Evolutionary conservation across 176 grass and related monocot genomes (phyloP).

Genomic region (Chloris gayana): DNA sequence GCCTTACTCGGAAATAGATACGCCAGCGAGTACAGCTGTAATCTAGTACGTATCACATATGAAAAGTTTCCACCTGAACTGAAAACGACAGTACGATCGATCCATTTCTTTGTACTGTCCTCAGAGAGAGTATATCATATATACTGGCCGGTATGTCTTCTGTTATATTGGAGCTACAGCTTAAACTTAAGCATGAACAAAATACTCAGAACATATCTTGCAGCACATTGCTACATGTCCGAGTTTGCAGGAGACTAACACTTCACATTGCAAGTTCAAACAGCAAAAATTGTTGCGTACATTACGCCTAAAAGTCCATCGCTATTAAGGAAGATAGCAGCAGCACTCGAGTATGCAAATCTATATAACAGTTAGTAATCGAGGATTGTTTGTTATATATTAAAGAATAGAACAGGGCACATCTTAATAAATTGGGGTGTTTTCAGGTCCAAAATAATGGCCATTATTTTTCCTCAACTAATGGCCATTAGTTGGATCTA

Average conservation of each 20-base stretch:
- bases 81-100: neutral
- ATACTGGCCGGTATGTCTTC: too few species aligned
- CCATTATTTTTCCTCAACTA: too few species aligned
- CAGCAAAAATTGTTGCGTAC: neutral
- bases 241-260: neutral
- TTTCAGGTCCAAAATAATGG: too few species aligned
- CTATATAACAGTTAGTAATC: neutral
- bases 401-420: neutral
- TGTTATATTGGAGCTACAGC: neutral
- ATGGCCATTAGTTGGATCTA: too few species aligned
- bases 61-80: conserved; percentile 15
- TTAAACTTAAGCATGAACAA: neutral
- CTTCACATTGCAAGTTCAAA: neutral
- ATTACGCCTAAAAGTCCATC: neutral
- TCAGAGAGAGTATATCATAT: too few species aligned
- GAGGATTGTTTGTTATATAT: neutral
- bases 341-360: neutral
- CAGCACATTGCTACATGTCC: too few species aligned
- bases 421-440: neutral
- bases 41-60: neutral
- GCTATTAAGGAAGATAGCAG: too few species aligned
- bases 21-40: conserved; percentile 26
- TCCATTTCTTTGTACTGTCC: neutral
- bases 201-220: neutral
- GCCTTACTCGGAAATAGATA: conserved; percentile 16